These are phyloP conservation scores for Stenocarpella maydis DNA, from an alignment of 2,329 filamentous ascomycete genomes.

Conservation along the genomic window DNA sequence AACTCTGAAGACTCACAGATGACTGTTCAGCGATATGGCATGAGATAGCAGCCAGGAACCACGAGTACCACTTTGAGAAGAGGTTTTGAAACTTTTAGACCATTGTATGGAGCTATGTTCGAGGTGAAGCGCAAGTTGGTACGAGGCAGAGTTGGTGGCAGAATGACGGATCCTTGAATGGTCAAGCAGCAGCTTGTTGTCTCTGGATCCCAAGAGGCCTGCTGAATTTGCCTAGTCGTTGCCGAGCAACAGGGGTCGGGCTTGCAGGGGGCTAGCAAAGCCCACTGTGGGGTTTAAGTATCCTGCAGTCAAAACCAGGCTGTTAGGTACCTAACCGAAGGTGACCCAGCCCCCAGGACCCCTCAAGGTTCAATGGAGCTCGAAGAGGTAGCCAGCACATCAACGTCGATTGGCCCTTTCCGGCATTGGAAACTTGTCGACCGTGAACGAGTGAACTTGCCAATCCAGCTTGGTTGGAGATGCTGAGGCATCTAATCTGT, in stretches of 20 bases:
- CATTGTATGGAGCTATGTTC: slow-evolving; percentile 14
- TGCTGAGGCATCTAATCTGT: background rate
- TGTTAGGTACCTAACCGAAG: background rate
- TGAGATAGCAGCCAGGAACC: slow-evolving; percentile 25
- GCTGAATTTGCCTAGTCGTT: slow-evolving; percentile 28
- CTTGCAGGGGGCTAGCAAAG: background rate
- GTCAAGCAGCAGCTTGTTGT: slow-evolving; percentile 31
- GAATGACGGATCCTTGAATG: slow-evolving; percentile 16
- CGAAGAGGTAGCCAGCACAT: background rate
- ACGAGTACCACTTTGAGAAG: background rate
- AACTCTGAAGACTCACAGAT: slow-evolving; percentile 20
- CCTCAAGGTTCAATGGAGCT: background rate
- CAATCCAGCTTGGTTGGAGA: background rate
- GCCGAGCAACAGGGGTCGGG: slow-evolving; percentile 28
- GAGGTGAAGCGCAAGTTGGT: slow-evolving; percentile 15
- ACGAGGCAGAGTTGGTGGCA: slow-evolving; percentile 25
- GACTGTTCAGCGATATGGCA: slow-evolving; percentile 10
- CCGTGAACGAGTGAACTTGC: background rate
- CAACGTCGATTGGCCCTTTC: slow-evolving; percentile 9
- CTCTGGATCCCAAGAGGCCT: background rate
- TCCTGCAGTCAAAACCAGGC: background rate
- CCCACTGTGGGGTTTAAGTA: slow-evolving; percentile 8
- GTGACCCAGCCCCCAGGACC: background rate
- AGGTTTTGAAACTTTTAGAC: background rate
- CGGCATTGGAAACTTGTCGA: background rate